A percentile compares a stretch with the other conserved stretches of the same genome.
Evolutionary conservation across 768 basidiomycete species (phyloP).

Genomic region (Termitomyces sp.): DNA sequence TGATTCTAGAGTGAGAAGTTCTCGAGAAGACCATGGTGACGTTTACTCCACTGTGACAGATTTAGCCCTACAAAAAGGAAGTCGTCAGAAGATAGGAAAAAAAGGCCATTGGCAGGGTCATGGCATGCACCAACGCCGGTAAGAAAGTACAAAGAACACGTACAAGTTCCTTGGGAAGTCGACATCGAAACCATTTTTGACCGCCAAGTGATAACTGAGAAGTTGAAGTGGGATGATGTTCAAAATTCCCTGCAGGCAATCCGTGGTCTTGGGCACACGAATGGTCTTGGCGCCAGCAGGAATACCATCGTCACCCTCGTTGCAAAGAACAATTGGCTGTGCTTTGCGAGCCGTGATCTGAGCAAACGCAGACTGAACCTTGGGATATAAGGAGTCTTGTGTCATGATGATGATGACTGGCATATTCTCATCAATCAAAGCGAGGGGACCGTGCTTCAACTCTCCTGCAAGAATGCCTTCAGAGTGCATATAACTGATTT

Average conservation of each 20-base stretch:
- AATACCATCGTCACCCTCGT: slow-evolving; percentile 84
- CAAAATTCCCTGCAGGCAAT: slow-evolving; percentile 90
- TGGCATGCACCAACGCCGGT: too few species aligned
- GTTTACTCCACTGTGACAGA: slow-evolving; percentile 72
- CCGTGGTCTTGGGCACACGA: slow-evolving; percentile 91
- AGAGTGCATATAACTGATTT: slow-evolving; percentile 91
- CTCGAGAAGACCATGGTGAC: neutral
- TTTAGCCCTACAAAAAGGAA: slow-evolving; percentile 47
- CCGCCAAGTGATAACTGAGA: slow-evolving; percentile 92
- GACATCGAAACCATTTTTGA: slow-evolving; percentile 94
- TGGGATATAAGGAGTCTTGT: slow-evolving; percentile 95
- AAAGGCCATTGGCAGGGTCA: neutral
- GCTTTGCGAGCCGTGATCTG: slow-evolving; percentile 99
- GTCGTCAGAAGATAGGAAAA: slow-evolving; percentile 5
- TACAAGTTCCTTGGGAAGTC: slow-evolving; percentile 97
- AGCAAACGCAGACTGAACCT: slow-evolving; percentile 92
- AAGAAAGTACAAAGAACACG: slow-evolving; percentile 23
- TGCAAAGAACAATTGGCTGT: slow-evolving; percentile 91
- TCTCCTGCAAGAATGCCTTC: slow-evolving; percentile 96
- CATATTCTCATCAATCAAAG: slow-evolving; percentile 98
- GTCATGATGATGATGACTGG: slow-evolving; percentile 99
- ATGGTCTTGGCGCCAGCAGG: slow-evolving; percentile 76
- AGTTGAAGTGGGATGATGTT: slow-evolving; percentile 97
- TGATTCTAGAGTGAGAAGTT: slow-evolving; percentile 1
- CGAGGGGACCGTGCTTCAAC: slow-evolving; percentile 97